Base-by-base conservation (phyloP, 1,284 basidiomycete species). In the Fomitopsis pinicola region DNA sequence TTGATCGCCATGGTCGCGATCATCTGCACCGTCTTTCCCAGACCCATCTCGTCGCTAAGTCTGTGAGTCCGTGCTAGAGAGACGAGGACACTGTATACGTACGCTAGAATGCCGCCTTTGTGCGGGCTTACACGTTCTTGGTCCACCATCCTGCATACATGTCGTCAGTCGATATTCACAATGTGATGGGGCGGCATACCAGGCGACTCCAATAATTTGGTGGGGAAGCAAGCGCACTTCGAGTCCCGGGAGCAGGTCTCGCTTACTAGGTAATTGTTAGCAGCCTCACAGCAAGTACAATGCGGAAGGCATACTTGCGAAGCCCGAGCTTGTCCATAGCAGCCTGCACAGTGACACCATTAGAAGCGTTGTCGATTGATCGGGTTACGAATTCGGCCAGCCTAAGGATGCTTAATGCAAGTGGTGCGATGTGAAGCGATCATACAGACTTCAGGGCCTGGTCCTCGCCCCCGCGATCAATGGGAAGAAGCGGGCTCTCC, bases 11-110 rank as follows among this genome's bases (percentile, higher is more conserved):
- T 89, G 0, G 83, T 84, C 1, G 86, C 88, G 62, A 90, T 89
- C 84, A 88, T 88, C 69, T 89, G 87, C 8, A 89, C 83, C 9
- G 86, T 88, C 74, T 87, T 87, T 5, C 84, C 90, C 52, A 93
- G 82, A 75, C 91, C 92, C 94, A 97, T 96, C 71, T 97, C 94
- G 72, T 97, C 95, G 15, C 84, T 86, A 59, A 55, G 26, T 5
- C 3, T 15, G 17, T 12, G 30, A 36, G 17, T 50, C 30, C 38
- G 36, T 45, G 26, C 30, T 14, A 57, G 42, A 19, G 28, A n/a
- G 19, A 35, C 19, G 42, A 50, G 8, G 50, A n/a, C 50, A 54
- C 59, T 10, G 57, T 28, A 36, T 12, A 60, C 82, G 63, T 62
- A 85, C 76, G 92, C 93, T 19, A 95, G 78, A 65, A 95, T 93